Base-by-base conservation (phyloP, 768 basidiomycete genomes). In the Lactarius hengduanensis region DNA sequence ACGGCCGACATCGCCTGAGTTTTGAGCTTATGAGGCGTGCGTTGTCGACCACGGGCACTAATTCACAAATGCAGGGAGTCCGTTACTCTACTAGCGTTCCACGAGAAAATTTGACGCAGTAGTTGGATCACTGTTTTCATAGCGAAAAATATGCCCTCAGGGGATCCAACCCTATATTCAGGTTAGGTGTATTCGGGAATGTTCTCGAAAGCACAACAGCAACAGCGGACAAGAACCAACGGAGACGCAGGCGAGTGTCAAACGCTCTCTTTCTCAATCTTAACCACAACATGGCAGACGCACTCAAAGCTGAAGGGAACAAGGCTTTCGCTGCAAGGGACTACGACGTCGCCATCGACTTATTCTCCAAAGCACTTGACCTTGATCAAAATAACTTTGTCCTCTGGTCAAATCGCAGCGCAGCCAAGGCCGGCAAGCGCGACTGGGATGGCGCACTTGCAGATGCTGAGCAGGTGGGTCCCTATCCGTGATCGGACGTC, bases 291-390 rank as follows among this genome's bases (percentile, higher is more conserved):
- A 67, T 67, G 70, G 68, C 69, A 61, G 74, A 78, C 75, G 79
- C 86, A 66, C 81, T 97, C 70, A 98, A 98, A 81, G 91, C 93
- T 74, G 86, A 86, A 74, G 96, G 95, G 73, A 98, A 98, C 83
- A 94, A 95, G 74, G 94, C 96, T 26, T 98, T 98, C 78, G 82
- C 91, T 45, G 92, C 92, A 63, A 97, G 94, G 76, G 86, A 97
- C 72, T 97, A 92, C 78, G 88, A 92, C 79, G 86, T 83, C 72
- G 95, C 96, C 8, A 91, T 92, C 80, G 84, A 89, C 73, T 79
- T 90, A 57, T 94, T 93, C 77, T 82, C 86, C 4, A 83, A 93
- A 73, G 96, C 92, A 22, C 91, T 98, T 74, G 86, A 82, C 57
- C 72, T 96, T 71, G 94, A 97, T 77, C 80, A 89, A 2, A 81